These are phyloP conservation scores for Elongisporangium senticosum DNA, from an alignment of 352 stramenopile genomes.

Conservation along the genomic window DNA sequence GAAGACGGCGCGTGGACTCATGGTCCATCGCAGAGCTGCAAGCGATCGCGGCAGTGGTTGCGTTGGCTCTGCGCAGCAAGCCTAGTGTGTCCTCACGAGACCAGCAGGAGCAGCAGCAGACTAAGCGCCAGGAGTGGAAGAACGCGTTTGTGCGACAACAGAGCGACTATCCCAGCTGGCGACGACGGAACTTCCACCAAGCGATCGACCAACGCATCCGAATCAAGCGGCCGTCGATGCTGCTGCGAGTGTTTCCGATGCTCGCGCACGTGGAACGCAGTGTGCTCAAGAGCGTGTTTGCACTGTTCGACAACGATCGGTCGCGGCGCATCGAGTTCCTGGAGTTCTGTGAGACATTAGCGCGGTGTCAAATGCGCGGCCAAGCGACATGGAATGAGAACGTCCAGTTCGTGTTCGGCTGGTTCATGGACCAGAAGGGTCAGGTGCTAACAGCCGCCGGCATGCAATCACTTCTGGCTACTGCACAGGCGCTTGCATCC, in stretches of 20 bases:
- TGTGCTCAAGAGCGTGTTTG: conserved; percentile 31
- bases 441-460: conserved; percentile 23
- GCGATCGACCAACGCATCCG: conserved; percentile 34
- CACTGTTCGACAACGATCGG: conserved; percentile 39
- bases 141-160: conserved; percentile 6
- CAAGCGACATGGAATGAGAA: conserved; percentile 20
- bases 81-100: conserved; percentile 15
- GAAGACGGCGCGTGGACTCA: conserved; percentile 35
- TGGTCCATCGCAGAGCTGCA: conserved; percentile 55
- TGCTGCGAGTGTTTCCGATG: conserved; percentile 57
- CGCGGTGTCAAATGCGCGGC: conserved; percentile 21
- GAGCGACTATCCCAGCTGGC: conserved; percentile 4
- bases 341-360: conserved; percentile 59
- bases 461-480: conserved; percentile 29
- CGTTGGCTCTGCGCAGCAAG: conserved; percentile 26
- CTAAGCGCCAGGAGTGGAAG: conserved; percentile 10
- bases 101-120: conserved; percentile 14
- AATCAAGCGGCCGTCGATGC: conserved; percentile 29
- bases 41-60: conserved; percentile 48
- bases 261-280: conserved; percentile 24
- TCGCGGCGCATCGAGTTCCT: conserved; percentile 51
- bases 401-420: conserved; percentile 50
- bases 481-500: conserved; percentile 17
- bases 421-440: conserved; percentile 35
- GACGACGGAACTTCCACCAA: conserved; percentile 38